Conservation (phyloP, 352 stramenopile species). For the Salisapilia sapeloensis region DNA sequence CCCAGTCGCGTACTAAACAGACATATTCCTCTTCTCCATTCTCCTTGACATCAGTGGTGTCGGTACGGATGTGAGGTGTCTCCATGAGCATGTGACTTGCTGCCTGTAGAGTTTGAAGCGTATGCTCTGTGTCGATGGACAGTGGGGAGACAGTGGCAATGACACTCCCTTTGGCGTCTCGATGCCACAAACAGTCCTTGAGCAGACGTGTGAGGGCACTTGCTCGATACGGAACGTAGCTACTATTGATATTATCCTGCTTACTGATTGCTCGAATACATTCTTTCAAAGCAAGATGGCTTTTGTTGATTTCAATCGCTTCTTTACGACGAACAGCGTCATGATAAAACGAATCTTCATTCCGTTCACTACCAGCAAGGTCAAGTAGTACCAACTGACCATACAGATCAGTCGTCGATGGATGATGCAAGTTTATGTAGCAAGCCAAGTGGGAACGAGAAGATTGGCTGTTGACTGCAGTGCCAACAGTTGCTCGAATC, state of each 20-base stretch:
- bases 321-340: conserved; percentile 52
- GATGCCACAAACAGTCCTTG: conserved; percentile 48
- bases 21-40: conserved; percentile 13
- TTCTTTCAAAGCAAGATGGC: conserved; percentile 64
- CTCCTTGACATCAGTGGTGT: conserved; percentile 33
- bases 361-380: conserved; percentile 56
- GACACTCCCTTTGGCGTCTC: conserved; percentile 39
- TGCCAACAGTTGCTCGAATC: conserved; percentile 68
- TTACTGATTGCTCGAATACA: conserved; percentile 54
- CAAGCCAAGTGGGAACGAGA: conserved; percentile 56
- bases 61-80: conserved; percentile 20
- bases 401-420: conserved; percentile 9
- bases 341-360: conserved; percentile 66
- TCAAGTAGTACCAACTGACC: conserved; percentile 41
- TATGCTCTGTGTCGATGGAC: conserved; percentile 62
- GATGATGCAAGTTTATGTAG: conserved; percentile 30
- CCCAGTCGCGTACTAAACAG: conserved; percentile 39
- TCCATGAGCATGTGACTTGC: conserved; percentile 56
- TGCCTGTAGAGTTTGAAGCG: conserved; percentile 53
- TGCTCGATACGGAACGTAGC: conserved; percentile 46
- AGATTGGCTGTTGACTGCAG: conserved; percentile 52
- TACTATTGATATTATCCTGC: conserved; percentile 27
- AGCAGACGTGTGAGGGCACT: conserved; percentile 63
- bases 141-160: conserved; percentile 69
- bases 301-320: conserved; percentile 74